These are phyloP conservation scores for Cichorium intybus DNA, from an alignment of 140 eudicot species.

Conservation along the genomic window DNA sequence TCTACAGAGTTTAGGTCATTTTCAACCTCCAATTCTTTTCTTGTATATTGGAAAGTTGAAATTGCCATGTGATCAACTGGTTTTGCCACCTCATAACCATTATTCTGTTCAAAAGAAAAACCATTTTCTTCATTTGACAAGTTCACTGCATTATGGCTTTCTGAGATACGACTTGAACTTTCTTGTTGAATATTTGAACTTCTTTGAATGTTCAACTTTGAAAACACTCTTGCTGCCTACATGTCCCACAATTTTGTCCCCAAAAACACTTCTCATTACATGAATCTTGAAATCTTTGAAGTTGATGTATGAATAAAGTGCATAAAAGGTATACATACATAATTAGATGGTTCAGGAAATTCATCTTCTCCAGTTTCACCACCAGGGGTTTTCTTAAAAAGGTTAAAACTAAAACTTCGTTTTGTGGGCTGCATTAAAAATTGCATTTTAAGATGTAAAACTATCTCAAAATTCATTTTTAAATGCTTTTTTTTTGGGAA, in stretches of 20 bases:
- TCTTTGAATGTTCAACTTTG: conserved; percentile 53
- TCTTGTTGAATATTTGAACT: conserved; percentile 29
- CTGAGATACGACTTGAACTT: conserved; percentile 13
- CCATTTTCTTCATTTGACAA: conserved; percentile 36
- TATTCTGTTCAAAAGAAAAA: conserved; percentile 24
- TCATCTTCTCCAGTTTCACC: conserved; percentile 42
- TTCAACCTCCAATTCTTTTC: conserved; percentile 41
- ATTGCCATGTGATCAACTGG: conserved; percentile 18
- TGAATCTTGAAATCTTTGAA: conserved; percentile 6
- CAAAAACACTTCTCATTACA: not conserved
- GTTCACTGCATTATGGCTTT: conserved; percentile 14
- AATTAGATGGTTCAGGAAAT: conserved; percentile 48
- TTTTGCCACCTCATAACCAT: conserved; percentile 30
- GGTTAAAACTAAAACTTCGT: conserved; percentile 36
- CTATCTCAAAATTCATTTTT: not conserved
- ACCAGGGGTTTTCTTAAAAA: conserved; percentile 43
- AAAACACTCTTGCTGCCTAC: conserved; percentile 67
- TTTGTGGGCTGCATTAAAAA: conserved; percentile 39
- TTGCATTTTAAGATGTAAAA: not conserved
- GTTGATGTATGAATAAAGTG: not conserved
- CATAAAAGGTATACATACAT: conserved; percentile 35
- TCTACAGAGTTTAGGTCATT: conserved; percentile 31
- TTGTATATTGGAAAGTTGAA: conserved; percentile 23
- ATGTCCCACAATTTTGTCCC: conserved; percentile 18
- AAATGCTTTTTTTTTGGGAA: not conserved